A percentile compares a stretch with the other conserved stretches of the same genome.
Conservation (phyloP, 177 flowering plant species). For the Tripterygium wilfordii region DNA sequence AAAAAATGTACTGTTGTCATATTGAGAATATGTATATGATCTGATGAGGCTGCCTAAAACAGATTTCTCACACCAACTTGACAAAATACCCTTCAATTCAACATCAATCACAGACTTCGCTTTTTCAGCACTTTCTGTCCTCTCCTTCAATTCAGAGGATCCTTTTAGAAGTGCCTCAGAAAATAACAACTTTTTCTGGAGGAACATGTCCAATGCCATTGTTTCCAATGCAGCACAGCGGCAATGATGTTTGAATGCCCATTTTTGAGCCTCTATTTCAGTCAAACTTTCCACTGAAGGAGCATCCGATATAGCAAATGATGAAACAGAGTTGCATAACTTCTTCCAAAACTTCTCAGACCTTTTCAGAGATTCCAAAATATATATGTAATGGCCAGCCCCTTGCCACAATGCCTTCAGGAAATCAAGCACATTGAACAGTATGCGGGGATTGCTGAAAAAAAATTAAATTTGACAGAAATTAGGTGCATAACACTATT, state of each 20-base stretch:
- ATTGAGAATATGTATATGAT: constrained; percentile 45
- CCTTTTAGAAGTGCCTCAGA: constrained; percentile 30
- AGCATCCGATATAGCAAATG: constrained; percentile 12
- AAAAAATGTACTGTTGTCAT: constrained; percentile 27
- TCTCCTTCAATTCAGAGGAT: constrained; percentile 27
- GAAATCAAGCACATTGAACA: constrained; percentile 56
- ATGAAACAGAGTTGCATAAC: constrained; percentile 30
- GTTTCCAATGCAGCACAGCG: constrained; percentile 59
- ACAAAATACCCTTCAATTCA: constrained; percentile 35
- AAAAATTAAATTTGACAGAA: constrained; percentile 4
- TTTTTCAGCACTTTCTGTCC: constrained; percentile 18
- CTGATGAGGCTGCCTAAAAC: constrained; percentile 45
- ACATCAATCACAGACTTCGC: constrained; percentile 14
- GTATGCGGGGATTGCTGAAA: constrained; percentile 55
- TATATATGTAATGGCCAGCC: constrained; percentile 50
- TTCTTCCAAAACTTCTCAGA: constrained; percentile 64
- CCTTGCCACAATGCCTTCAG: constrained; percentile 81
- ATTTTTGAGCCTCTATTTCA: constrained; percentile 23
- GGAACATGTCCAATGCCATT: constrained; percentile 59
- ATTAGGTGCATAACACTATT: too few species aligned
- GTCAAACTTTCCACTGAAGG: constrained; percentile 19
- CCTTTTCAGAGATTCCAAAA: constrained; percentile 48
- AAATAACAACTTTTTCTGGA: constrained; percentile 53
- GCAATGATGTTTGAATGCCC: constrained; percentile 49
- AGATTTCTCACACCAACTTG: constrained; percentile 48